phyloP scores from a whole-genome alignment of 495 filamentous ascomycete species.

The Ramalina intermedia region DNA sequence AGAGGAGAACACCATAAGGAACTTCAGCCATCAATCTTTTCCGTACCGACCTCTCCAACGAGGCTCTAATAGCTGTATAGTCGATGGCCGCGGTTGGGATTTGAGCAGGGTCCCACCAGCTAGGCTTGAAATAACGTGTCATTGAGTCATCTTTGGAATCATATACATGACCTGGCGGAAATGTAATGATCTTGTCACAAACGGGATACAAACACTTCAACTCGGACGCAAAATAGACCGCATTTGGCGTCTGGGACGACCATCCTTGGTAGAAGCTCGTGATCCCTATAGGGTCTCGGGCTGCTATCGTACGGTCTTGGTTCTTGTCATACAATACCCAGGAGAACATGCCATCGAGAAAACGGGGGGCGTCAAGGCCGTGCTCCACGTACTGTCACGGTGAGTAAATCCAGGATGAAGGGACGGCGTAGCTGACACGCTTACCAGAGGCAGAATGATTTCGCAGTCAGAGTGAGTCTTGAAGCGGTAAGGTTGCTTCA shows the following conservation, averaged over 20 bases:
- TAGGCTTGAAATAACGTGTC: slow-evolving; percentile 77
- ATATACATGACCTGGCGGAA: slow-evolving; percentile 91
- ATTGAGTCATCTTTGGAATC: slow-evolving; percentile 75
- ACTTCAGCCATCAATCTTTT: slow-evolving; percentile 98
- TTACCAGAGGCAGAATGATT: slow-evolving; percentile 91
- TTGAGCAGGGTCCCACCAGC: slow-evolving; percentile 76
- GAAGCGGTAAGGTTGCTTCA: slow-evolving; percentile 75
- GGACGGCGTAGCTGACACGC: slow-evolving; percentile 12
- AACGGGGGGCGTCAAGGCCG: slow-evolving; percentile 82
- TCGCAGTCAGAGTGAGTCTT: slow-evolving; percentile 98
- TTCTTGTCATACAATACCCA: slow-evolving; percentile 94
- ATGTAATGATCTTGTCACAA: slow-evolving; percentile 86
- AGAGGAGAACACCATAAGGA: slow-evolving; percentile 89
- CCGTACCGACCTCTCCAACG: slow-evolving; percentile 79
- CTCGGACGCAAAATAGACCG: slow-evolving; percentile 93
- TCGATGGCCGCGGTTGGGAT: slow-evolving; percentile 69
- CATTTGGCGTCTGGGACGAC: slow-evolving; percentile 64
- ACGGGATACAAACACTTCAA: slow-evolving; percentile 86
- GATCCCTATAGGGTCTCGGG: slow-evolving; percentile 91
- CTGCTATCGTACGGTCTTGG: slow-evolving; percentile 79
- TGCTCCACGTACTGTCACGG: slow-evolving; percentile 67
- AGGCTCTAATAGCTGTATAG: slow-evolving; percentile 61
- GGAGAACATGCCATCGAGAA: slow-evolving; percentile 98
- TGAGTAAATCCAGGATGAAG: slow-evolving; percentile 16
- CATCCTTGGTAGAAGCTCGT: slow-evolving; percentile 94